Base-by-base conservation (phyloP, 768 basidiomycete species). In the Tylopilus cervinicoccineus region DNA sequence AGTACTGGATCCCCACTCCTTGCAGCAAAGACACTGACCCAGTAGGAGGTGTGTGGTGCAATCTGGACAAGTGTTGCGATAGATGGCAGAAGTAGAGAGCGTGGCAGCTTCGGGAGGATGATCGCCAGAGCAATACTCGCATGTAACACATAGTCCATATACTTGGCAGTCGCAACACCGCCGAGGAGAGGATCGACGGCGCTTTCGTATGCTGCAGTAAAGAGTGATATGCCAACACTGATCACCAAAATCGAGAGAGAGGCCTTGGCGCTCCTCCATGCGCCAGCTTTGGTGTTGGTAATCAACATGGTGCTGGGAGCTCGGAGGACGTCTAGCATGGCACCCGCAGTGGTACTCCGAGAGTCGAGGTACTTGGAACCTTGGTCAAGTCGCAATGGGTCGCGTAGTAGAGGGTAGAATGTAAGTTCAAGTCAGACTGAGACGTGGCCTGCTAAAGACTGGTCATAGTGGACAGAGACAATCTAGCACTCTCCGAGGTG, bases 131-230 rank as follows among this genome's bases (percentile, higher is more conserved):
- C 61, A 20, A 74, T 64, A 47, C 62, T 66, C 36, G 72, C 67
- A 22, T 72, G 60, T 11, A 73, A 57, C 31, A 73, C 50, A 47
- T 72, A 70, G 39, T 64, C 59, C 8, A 89, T 67, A 31, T 80
- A 70, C 45, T 73, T 70, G 0, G 68, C 69, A 1, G 83, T 79
- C 0, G 84, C 78, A 7, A 73, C 72, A 12, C 75, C 70, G 39
- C 82, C 87, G 62, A 88, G 90, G 4, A 89, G 68, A 14, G 88
- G 88, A 46, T 74, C 65, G n/a, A 91, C 59, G 9, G 79, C 73
- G 28, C 78, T 79, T 62, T 79, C 75, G 59, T 89, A 87, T 6
- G 76, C 68, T 54, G 78, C 81, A 16, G 81, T 70, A 45, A 79
- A 71, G 27, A 88, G 73, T 3, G 85, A 84, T 29, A 83, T 66